Evolutionary conservation across 2,329 filamentous ascomycete species (phyloP), one percentile per base, ranked within the genome.

Genomic region (Sporothrix mexicana): DNA sequence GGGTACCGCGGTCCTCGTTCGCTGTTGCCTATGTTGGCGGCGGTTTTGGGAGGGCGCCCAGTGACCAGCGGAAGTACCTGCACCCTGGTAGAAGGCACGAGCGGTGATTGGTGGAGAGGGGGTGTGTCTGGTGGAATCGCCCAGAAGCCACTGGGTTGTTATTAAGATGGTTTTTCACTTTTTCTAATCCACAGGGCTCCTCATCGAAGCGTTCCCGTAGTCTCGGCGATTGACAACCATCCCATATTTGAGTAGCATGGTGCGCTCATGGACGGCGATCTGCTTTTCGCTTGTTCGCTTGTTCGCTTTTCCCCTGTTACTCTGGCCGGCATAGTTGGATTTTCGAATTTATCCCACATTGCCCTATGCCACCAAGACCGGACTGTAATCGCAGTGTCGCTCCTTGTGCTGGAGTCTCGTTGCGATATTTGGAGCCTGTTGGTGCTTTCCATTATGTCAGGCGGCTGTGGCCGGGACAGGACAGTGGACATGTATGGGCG

Each of bases 71-170:
- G 68, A 70, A 30, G 69, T 71, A 71, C 20, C 69, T 53, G 36
- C 36, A 70, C 68, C 53, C 53, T 9, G 68, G 41, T 17, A 13
- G 41, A 69, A 47, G 36, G 53, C 53, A 30, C 53, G 53, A 23
- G n/a, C 25, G 9, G 9, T 13, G 20, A 3, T 45, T 25, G 20
- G 53, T 23, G 23, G 41, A 20, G 13, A 9, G 41, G 23, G 25
- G 70, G 70, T 3, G 70, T 41, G 62, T 43, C 23, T 25, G 51
- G 62, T 72, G 23, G 70, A 72, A 72, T 20, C 70, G 51, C 15
- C 62, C 62, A 72, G 70, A 72, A 72, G 20, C 49, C 10, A 45
- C 70, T 72, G 61, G 70, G 70, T 9, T 36, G 36, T 72, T 23
- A 55, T 66, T 57, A 72, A 66, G 70, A 55, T 47, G 20, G 36